Conservation (phyloP, 1,284 basidiomycete species). For the Apiotrichum gamsii region DNA sequence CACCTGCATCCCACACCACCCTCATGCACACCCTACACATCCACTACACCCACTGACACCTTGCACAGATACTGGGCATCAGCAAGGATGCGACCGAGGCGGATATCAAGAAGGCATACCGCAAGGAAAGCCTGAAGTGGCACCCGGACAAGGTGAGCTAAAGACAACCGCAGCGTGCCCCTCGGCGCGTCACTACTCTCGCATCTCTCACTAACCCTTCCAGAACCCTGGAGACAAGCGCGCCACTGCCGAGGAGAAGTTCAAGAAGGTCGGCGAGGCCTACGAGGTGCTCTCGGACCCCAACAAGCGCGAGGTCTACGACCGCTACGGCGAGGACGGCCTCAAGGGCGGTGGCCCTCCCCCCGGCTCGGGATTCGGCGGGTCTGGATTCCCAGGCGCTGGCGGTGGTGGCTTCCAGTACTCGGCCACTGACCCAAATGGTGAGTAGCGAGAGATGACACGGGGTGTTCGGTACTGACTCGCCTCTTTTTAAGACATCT, state of each 20-base stretch:
- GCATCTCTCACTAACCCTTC: slow-evolving; percentile 1
- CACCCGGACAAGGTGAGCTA: slow-evolving; percentile 93
- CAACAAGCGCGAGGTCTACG: slow-evolving; percentile 84
- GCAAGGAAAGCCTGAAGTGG: slow-evolving; percentile 72
- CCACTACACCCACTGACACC: slow-evolving; percentile 3
- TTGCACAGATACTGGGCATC: slow-evolving; percentile 55
- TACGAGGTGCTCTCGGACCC: slow-evolving; percentile 91
- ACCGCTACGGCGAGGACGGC: slow-evolving; percentile 94
- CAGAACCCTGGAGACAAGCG: slow-evolving; percentile 37
- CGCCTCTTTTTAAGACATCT: too few species aligned
- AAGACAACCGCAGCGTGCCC: too few species aligned
- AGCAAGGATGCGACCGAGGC: slow-evolving; percentile 67
- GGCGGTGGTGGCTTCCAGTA: slow-evolving; percentile 46
- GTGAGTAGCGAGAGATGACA: slow-evolving; percentile 53
- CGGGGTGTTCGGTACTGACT: slow-evolving; percentile 26
- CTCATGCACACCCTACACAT: too few species aligned
- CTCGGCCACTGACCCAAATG: slow-evolving; percentile 75
- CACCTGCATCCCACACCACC: too few species aligned
- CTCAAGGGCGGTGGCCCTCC: slow-evolving; percentile 57
- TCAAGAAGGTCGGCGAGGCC: slow-evolving; percentile 95
- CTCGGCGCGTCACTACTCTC: slow-evolving; percentile 52
- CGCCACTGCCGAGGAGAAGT: slow-evolving; percentile 79
- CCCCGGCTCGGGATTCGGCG: slow-evolving; percentile 50
- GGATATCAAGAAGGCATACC: slow-evolving; percentile 63
- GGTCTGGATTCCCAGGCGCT: slow-evolving; percentile 52